Evolutionary conservation across 257 asterid species (phyloP).

Genomic region (Solanum neorickii): DNA sequence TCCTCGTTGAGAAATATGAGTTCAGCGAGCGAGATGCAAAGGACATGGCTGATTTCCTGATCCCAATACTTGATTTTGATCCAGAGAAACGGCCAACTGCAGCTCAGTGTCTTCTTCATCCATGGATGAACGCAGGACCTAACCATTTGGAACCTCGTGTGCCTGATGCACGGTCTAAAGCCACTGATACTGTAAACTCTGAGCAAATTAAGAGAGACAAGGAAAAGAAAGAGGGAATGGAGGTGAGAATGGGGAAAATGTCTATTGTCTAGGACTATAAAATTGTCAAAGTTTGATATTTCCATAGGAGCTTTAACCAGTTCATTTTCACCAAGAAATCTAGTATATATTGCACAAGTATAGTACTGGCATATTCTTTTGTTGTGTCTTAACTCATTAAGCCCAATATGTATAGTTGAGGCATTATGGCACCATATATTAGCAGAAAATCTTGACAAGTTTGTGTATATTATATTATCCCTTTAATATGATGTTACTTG

Average conservation of each 20-base stretch:
- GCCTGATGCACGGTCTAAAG: slow-evolving; percentile 12
- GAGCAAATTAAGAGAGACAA: slow-evolving; percentile 15
- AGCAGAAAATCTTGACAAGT: neutral
- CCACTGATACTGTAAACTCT: slow-evolving; percentile 26
- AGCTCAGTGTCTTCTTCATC: slow-evolving; percentile 80
- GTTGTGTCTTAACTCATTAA: neutral
- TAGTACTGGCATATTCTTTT: neutral
- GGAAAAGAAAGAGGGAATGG: slow-evolving; percentile 67
- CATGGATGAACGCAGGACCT: slow-evolving; percentile 56
- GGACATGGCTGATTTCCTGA: slow-evolving; percentile 32
- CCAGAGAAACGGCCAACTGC: slow-evolving; percentile 69
- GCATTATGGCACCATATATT: neutral
- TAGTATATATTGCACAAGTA: neutral
- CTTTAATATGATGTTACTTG: neutral
- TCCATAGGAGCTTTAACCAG: neutral
- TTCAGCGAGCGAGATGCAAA: slow-evolving; percentile 30
- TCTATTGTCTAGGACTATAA: slow-evolving; percentile 4
- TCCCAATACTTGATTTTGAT: slow-evolving; percentile 29
- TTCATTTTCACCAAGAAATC: neutral
- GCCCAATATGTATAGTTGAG: neutral
- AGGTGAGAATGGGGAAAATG: slow-evolving; percentile 68
- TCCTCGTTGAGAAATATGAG: slow-evolving; percentile 54
- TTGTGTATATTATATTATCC: neutral
- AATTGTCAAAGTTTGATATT: neutral
- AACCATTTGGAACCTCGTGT: slow-evolving; percentile 20